Evolutionary conservation across 257 asterid species (phyloP), one percentile per base, ranked within the genome.

Genomic region (Solanum neorickii): DNA sequence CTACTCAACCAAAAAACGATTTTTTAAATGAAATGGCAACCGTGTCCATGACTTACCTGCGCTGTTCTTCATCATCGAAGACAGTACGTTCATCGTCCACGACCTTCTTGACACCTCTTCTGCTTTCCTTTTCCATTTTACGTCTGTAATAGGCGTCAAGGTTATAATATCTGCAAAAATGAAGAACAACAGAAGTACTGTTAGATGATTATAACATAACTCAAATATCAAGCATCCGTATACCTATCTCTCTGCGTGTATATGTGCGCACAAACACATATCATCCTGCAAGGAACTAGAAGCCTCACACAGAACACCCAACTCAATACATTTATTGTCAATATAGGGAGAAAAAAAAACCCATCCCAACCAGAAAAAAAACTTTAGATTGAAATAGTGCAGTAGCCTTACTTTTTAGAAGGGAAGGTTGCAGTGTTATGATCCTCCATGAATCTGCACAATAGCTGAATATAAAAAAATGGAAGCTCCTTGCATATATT

Each of bases 371-470:
- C 25, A 46, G 5, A 2, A 12, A 49, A 73, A 31, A 74, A 25
- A 56, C 11, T 56, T 18, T 23, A 44, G 83, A 42, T 75, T 46
- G 84, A 68, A 85, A 87, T 27, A 74, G 72, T 82, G 83, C 83
- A 89, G 89, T 49, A 70, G 49, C 83, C 98, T 94, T 87, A 97
- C 99, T 95, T 97, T 91, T 93, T 97, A 35, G 98, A 95, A 84
- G 99, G 99, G 89, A 97, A 97, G 59, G 99, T 97, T 88, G 96
- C 99, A 15, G 99, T 97, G 83, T 97, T 97, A 92, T 97, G 99
- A 91, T 97, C 99, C 92, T 97, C 99, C 99, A 95, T 95, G 93
- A 96, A 97, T 87, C 99, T 97, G 98, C 91, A 86, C 47, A 77
- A 52, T 77, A 88, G 70, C 87, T 27, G 46, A 86, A 70, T 46